Evolutionary conservation across 1,139 yeast genomes (phyloP), one percentile per base, ranked within the genome.

Genomic region (Candida pseudoviswanathii): DNA sequence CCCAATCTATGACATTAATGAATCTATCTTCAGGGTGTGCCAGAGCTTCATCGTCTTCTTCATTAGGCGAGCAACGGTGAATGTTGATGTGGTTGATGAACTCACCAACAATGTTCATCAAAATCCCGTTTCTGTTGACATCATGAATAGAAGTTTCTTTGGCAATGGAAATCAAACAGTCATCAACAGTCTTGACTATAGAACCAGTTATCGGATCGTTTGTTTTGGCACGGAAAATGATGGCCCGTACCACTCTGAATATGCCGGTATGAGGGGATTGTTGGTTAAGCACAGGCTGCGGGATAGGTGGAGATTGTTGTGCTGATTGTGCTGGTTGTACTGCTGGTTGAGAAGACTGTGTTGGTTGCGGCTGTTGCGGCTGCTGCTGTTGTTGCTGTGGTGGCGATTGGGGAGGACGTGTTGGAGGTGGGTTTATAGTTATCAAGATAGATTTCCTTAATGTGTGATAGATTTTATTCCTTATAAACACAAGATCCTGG

Each of bases 1-100:
- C 73, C 96, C 96, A 89, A 66, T 86, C 80, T 22, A 88, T 66
- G 24, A 54, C 48, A 43, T 46, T 49, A 8, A 55, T 46, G 11
- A 52, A 43, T 27, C 50, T 52, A 30, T 32, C 45, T 11, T 43
- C 39, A 10, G 41, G 41, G 16, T 37, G n/a, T 21, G 22, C 16
- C 30, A 10, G 41, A 8, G 11, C 30, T 25, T 10, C 41, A 3
- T 25, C 16, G 10, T 37, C 41, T 37, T 24, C 41, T 24, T 25
- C 41, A 37, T n/a, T 25, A 2, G 22, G 21, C 3, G 27, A 9
- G 25, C 7, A 25, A 29, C 29, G 31, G 11, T 40, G 45, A 33
- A 67, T 61, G 43, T 63, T 62, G 48, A 70, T 65, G 54, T 75
- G 72, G 53, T 71, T 71, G n/a, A 75, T 62, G 51, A 76, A 79